Evolutionary conservation across 352 stramenopile genomes (phyloP).

Genomic region (Pythium aquatile): DNA sequence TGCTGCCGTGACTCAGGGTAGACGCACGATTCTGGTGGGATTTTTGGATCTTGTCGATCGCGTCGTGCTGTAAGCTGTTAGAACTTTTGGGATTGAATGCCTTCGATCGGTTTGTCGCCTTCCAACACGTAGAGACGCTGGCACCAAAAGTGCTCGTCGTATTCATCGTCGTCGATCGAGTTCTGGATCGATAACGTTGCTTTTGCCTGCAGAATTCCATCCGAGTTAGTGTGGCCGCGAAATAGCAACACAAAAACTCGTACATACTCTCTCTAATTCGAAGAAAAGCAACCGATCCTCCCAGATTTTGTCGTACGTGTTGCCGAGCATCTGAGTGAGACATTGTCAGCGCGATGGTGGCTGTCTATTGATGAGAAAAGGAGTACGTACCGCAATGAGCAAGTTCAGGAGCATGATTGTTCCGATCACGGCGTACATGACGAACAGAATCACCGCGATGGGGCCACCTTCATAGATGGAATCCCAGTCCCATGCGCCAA

Average conservation of each 20-base stretch:
- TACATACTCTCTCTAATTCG: conserved; percentile 65
- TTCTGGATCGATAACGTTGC: conserved; percentile 75
- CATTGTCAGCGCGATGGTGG: neutral
- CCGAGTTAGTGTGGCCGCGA: neutral
- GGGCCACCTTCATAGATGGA: conserved; percentile 65
- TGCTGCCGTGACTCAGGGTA: conserved; percentile 76
- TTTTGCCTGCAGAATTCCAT: conserved; percentile 42
- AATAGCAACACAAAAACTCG: neutral
- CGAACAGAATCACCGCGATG: conserved; percentile 69
- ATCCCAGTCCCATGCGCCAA: conserved; percentile 77
- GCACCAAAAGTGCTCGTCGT: conserved; percentile 76
- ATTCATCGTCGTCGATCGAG: conserved; percentile 60
- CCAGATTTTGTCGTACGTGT: conserved; percentile 86
- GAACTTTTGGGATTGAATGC: conserved; percentile 75
- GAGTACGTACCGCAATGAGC: conserved; percentile 59
- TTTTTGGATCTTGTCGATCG: conserved; percentile 88
- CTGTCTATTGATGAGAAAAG: neutral
- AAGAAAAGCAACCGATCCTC: conserved; percentile 81
- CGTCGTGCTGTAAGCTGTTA: conserved; percentile 26
- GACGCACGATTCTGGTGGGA: conserved; percentile 89
- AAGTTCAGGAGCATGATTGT: conserved; percentile 85
- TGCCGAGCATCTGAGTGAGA: conserved; percentile 67
- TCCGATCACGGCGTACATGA: conserved; percentile 69
- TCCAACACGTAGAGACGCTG: conserved; percentile 71
- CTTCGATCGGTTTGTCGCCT: conserved; percentile 72